Base-by-base conservation (phyloP, 176 grass and related monocot species). In the Aegilops speltoides region DNA sequence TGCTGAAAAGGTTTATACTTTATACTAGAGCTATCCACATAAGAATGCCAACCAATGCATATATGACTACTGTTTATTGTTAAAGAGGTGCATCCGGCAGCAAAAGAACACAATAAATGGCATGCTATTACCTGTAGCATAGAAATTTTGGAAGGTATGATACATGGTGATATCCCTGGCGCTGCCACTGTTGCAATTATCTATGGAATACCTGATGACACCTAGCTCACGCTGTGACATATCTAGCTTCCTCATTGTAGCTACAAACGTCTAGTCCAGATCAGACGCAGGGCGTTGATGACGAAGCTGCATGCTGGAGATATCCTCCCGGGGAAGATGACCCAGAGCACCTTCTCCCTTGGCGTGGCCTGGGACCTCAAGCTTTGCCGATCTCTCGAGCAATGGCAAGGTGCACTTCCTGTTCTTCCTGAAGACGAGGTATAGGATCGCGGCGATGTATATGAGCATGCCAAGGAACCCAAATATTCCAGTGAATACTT, bases 241-340 rank as follows among this genome's bases (percentile, higher is more conserved):
- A 56, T 73, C 24, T 75, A 65, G 10, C 43, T 78, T 83, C 68
- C 41, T 87, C 59, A 48, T 6, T 46, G 28, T 17, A 46, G 10
- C 40, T 75, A 67, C 16, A 8, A 37, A 76, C 45, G n/a, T 85
- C 67, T 90, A 98, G 68, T 91, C 91, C 4, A 94, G 64, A 77
- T 93, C 91, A 86, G 80, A 70, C 17, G 80, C 57, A 36, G 67
- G 31, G 67, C 72, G 84, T 41, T 78, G 68, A 65, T 94, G 85
- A 7, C 91, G 96, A 64, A 98, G 91, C 76, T 95, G 96, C 96
- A 98, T 95, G 88, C 90, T 98, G 38, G 91, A 88, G 59, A 98
- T 98, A 83, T 98, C 96, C 86, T 98, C 93, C n/a, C 96, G 84
- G 34, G 91, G 96, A 33, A 95, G 88, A 89, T 92, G 88, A 43